Conservation (phyloP, 805 yeast species). For the Yueomyces sp. region DNA sequence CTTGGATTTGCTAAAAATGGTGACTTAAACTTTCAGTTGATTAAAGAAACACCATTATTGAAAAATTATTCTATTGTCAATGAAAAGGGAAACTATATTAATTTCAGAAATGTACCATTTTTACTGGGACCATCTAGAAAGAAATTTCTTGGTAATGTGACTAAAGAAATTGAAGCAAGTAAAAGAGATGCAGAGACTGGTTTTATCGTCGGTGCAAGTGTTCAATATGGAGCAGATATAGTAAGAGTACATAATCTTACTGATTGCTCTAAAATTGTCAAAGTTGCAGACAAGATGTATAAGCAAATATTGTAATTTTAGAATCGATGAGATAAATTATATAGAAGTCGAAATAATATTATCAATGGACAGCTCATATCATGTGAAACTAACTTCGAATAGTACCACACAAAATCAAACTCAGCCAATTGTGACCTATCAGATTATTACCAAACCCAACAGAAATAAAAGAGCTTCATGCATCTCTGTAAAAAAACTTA, state of each 20-base stretch:
- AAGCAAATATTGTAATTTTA: neutral
- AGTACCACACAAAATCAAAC: no score
- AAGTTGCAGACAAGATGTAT: slow-evolving; percentile 54
- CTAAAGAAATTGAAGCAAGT: slow-evolving; percentile 39
- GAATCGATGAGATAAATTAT: no score
- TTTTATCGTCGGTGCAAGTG: slow-evolving; percentile 59
- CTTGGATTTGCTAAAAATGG: slow-evolving; percentile 85
- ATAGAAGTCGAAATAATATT: no score
- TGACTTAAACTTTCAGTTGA: slow-evolving; percentile 54
- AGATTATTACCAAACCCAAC: no score
- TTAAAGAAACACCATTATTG: slow-evolving; percentile 35
- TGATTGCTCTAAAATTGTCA: slow-evolving; percentile 39
- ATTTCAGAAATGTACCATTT: slow-evolving; percentile 38
- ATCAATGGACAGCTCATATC: no score
- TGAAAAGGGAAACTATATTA: slow-evolving; percentile 14
- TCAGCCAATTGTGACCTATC: no score
- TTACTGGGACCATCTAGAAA: slow-evolving; percentile 84
- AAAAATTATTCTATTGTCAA: slow-evolving; percentile 33
- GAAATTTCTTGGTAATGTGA: slow-evolving; percentile 65
- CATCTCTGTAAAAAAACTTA: no score
- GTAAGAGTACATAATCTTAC: slow-evolving; percentile 80
- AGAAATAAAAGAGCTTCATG: no score
- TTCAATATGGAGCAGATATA: slow-evolving; percentile 63
- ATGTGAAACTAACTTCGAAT: no score
- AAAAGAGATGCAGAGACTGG: slow-evolving; percentile 69